Conservation (phyloP, 257 asterid genomes). For the Primulina tabacum region DNA sequence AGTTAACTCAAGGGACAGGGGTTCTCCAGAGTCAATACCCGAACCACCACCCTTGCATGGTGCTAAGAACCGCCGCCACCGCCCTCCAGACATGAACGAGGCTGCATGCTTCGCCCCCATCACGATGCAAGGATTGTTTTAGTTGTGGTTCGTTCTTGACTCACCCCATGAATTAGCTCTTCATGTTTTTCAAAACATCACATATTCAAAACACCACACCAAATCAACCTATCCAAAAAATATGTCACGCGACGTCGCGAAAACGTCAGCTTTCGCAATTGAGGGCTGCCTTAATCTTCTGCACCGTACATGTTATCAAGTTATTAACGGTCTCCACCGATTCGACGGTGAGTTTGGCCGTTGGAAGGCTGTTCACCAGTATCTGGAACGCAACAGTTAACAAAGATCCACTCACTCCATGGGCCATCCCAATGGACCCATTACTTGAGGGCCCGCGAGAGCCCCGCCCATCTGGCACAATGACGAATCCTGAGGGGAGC, state of each 20-base stretch:
- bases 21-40: slow-evolving; percentile 83
- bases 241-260: neutral
- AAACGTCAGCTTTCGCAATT: slow-evolving; percentile 53
- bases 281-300: slow-evolving; percentile 84
- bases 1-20: slow-evolving; percentile 37
- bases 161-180: slow-evolving; percentile 37
- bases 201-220: neutral
- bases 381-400: slow-evolving; percentile 91
- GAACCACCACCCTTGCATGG: slow-evolving; percentile 76
- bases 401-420: slow-evolving; percentile 63
- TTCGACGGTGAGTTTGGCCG: slow-evolving; percentile 84
- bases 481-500: slow-evolving; percentile 86
- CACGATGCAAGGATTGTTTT: slow-evolving; percentile 41
- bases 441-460: slow-evolving; percentile 33
- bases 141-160: slow-evolving; percentile 93
- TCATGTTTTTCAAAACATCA: neutral
- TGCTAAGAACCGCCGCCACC: slow-evolving; percentile 23
- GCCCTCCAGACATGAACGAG: neutral
- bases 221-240: too few species aligned
- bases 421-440: slow-evolving; percentile 37
- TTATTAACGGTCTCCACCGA: slow-evolving; percentile 93
- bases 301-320: slow-evolving; percentile 87
- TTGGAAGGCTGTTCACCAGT: slow-evolving; percentile 73
- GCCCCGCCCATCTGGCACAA: slow-evolving; percentile 81
- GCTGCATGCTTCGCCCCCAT: slow-evolving; percentile 23